Percentiles rank a stretch among this genome's conserved stretches.
Conservation (phyloP, 2,329 filamentous ascomycete genomes). For the Trichoderma endophyticum region DNA sequence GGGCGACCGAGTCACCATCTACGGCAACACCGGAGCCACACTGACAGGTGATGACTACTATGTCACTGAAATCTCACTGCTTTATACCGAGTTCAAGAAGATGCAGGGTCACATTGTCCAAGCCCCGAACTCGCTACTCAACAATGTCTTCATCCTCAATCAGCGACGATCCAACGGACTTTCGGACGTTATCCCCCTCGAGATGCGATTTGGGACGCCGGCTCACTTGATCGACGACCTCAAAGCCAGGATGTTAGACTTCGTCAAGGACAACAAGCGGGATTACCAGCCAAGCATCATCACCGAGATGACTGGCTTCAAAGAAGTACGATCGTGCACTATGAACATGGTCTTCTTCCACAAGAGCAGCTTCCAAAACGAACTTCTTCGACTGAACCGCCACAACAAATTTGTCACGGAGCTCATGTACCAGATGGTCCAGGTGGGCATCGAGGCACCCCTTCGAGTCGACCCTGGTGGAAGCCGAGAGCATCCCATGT, state of each 20-base stretch:
- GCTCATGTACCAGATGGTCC: constrained; percentile 80
- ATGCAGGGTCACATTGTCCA: constrained; percentile 97
- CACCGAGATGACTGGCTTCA: constrained; percentile 76
- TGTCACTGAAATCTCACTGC: constrained; percentile 86
- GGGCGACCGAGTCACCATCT: constrained; percentile 86
- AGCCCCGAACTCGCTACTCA: constrained; percentile 90
- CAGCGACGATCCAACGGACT: constrained; percentile 85
- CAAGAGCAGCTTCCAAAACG: constrained; percentile 96
- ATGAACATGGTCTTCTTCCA: constrained; percentile 97
- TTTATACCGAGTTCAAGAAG: constrained; percentile 98
- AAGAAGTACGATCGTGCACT: constrained; percentile 79
- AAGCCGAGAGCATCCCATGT: constrained; percentile 66
- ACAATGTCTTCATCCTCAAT: constrained; percentile 91
- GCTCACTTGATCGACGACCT: constrained; percentile 79
- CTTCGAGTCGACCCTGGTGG: constrained; percentile 59
- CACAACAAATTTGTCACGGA: constrained; percentile 95
- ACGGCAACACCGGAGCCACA: constrained; percentile 79
- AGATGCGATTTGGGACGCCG: constrained; percentile 85
- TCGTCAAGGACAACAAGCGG: constrained; percentile 79
- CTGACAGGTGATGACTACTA: constrained; percentile 90
- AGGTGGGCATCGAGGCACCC: constrained; percentile 81
- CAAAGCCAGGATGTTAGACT: constrained; percentile 75
- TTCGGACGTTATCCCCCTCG: constrained; percentile 79
- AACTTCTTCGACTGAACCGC: constrained; percentile 80
- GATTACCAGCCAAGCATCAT: constrained; percentile 85